These are phyloP conservation scores for Penicillium sp. DNA, from an alignment of 2,329 filamentous ascomycete genomes.

Conservation along the genomic window DNA sequence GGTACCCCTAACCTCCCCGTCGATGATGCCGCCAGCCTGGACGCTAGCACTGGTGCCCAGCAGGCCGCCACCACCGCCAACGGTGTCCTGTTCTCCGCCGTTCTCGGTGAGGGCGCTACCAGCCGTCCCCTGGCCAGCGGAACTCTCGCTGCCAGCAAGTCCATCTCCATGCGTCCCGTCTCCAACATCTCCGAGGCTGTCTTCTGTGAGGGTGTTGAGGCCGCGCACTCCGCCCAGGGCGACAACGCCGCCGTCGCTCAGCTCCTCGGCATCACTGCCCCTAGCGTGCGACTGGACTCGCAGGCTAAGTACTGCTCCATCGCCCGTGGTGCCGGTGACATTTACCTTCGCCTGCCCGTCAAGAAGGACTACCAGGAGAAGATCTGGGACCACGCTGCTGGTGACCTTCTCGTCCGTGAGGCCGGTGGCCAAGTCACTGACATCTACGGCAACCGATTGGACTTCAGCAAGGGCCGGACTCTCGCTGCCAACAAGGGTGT, in stretches of 20 bases:
- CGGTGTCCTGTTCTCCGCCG: slow-evolving; percentile 86
- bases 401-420: slow-evolving; percentile 90
- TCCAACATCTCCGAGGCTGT: slow-evolving; percentile 75
- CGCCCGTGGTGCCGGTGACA: slow-evolving; percentile 87
- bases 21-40: slow-evolving; percentile 72
- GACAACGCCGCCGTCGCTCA: slow-evolving; percentile 83
- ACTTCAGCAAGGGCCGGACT: slow-evolving; percentile 85
- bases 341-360: slow-evolving; percentile 87
- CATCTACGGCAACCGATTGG: slow-evolving; percentile 77
- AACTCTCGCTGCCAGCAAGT: slow-evolving; percentile 51
- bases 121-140: slow-evolving; percentile 69
- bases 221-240: slow-evolving; percentile 84
- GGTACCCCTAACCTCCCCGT: slow-evolving; percentile 94
- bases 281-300: slow-evolving; percentile 94
- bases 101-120: slow-evolving; percentile 76
- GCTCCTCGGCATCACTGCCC: slow-evolving; percentile 81
- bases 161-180: slow-evolving; percentile 79
- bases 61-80: slow-evolving; percentile 73
- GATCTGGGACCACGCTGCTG: slow-evolving; percentile 98
- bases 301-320: slow-evolving; percentile 98
- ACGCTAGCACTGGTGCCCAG: slow-evolving; percentile 71
- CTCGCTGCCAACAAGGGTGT: slow-evolving; percentile 91
- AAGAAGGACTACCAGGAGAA: slow-evolving; percentile 93
- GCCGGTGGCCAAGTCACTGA: slow-evolving; percentile 92
- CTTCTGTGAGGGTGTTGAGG: slow-evolving; percentile 96